phyloP scores from a whole-genome alignment of 306 rosid genomes.

The Cicer cuneatum region DNA sequence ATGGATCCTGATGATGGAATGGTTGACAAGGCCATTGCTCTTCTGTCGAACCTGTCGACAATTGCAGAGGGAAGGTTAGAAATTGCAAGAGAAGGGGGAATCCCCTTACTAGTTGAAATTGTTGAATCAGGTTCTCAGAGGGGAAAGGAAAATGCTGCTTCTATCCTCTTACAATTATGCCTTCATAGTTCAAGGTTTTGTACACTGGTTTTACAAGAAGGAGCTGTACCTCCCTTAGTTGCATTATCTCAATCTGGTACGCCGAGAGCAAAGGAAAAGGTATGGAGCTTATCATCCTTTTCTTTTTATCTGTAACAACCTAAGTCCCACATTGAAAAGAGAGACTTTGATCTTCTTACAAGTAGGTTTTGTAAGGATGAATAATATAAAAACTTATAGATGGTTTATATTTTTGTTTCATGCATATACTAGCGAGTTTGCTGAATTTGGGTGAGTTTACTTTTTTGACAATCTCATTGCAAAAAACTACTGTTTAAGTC shows the following conservation, averaged over 20 bases:
- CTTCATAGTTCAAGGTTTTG: constrained; percentile 89
- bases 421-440: constrained; percentile 8
- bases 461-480: background rate
- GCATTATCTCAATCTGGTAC: constrained; percentile 92
- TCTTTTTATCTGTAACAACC: background rate
- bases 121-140: constrained; percentile 86
- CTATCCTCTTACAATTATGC: constrained; percentile 80
- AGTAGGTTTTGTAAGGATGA: too few relatives aligned
- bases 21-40: constrained; percentile 93
- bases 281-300: constrained; percentile 38
- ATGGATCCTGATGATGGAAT: constrained; percentile 76
- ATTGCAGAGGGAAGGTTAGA: constrained; percentile 78
- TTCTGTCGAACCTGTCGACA: constrained; percentile 88
- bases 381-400: too few relatives aligned
- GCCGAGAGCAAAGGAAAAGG: constrained; percentile 96
- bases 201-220: constrained; percentile 94
- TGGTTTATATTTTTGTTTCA: too few relatives aligned
- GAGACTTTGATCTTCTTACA: too few relatives aligned
- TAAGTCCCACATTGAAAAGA: too few relatives aligned
- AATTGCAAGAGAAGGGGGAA: constrained; percentile 75
- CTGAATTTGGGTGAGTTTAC: constrained; percentile 25
- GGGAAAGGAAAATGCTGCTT: constrained; percentile 94
- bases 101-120: constrained; percentile 89
- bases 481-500: background rate
- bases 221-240: constrained; percentile 96